These are phyloP conservation scores for Macrocybe gigantea DNA, from an alignment of 768 basidiomycete species.

Conservation along the genomic window DNA sequence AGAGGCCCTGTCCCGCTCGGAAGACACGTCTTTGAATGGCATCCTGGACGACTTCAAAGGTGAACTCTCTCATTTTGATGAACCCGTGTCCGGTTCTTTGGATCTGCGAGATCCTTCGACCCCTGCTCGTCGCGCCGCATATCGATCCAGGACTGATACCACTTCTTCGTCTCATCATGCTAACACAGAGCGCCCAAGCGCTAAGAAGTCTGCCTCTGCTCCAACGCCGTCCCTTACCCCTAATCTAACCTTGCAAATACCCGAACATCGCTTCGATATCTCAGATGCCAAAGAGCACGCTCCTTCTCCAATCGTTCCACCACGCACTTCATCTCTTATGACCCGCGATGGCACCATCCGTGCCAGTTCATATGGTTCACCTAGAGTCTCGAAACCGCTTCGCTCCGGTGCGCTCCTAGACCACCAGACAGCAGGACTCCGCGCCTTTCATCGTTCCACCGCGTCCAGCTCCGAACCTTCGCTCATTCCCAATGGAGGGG, in stretches of 20 bases:
- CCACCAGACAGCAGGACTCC: constrained; percentile 34
- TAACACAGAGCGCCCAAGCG: constrained; percentile 13
- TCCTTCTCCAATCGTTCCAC: constrained; percentile 36
- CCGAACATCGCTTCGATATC: constrained; percentile 17
- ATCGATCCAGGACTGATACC: constrained; percentile 30
- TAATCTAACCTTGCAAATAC: constrained; percentile 23
- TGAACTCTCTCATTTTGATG: constrained; percentile 62
- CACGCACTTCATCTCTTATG: constrained; percentile 45
- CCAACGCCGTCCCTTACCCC: constrained; percentile 16
- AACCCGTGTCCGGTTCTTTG: constrained; percentile 42
- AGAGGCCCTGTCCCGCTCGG: constrained; percentile 15
- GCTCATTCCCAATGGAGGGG: constrained; percentile 50
- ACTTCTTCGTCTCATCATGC: constrained; percentile 14
- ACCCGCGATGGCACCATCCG: constrained; percentile 20
- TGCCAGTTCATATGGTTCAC: constrained; percentile 19
- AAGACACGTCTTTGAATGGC: constrained; percentile 46
- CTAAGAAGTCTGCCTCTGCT: constrained; percentile 10
- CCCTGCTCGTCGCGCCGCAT: constrained; percentile 38
- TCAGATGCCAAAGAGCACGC: constrained; percentile 14
- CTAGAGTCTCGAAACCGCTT: constrained; percentile 12
- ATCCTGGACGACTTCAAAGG: constrained; percentile 72
- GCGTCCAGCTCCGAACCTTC: constrained; percentile 86
- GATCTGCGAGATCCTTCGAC: constrained; percentile 65
- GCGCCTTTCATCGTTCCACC: constrained; percentile 62
- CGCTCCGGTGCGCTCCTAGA: too few species aligned